These are phyloP conservation scores for Exserohilum turcica DNA, from an alignment of 2,329 filamentous ascomycete genomes.

Conservation along the genomic window DNA sequence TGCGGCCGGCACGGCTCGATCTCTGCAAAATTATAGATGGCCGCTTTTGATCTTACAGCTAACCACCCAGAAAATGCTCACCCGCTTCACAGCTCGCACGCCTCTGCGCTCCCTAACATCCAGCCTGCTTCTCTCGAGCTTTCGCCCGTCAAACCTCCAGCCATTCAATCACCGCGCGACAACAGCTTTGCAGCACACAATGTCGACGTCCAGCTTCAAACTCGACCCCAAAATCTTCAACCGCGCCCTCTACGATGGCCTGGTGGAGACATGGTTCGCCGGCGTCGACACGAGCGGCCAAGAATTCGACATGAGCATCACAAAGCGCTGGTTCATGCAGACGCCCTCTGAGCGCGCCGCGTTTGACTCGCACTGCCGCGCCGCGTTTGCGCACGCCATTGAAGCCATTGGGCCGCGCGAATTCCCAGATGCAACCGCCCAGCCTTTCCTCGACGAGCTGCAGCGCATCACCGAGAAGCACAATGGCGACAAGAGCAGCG, in stretches of 20 bases:
- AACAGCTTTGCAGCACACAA: conserved; percentile 19
- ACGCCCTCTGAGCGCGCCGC: conserved; percentile 39
- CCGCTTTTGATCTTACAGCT: background rate
- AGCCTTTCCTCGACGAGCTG: conserved; percentile 48
- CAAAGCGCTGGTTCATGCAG: conserved; percentile 48
- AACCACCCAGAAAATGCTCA: conserved; percentile 9
- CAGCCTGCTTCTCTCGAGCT: conserved; percentile 7
- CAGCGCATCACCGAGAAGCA: conserved; percentile 15
- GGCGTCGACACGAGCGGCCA: conserved; percentile 36
- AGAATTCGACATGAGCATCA: conserved; percentile 25
- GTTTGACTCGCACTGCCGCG: conserved; percentile 47
- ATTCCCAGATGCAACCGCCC: conserved; percentile 38
- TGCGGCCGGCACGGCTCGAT: background rate
- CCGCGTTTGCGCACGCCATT: conserved; percentile 44
- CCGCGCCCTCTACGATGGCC: conserved; percentile 41
- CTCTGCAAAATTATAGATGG: background rate
- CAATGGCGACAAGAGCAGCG: conserved; percentile 14
- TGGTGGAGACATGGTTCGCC: conserved; percentile 50
- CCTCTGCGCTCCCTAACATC: conserved; percentile 7
- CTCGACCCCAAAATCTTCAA: conserved; percentile 51
- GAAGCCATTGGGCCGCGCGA: conserved; percentile 46
- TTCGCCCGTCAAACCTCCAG: background rate
- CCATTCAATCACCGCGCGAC: background rate
- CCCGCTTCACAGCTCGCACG: conserved; percentile 7
- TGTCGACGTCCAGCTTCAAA: conserved; percentile 35